phyloP scores from a whole-genome alignment of 2,329 filamentous ascomycete genomes.

The Fusarium kyushuense region DNA sequence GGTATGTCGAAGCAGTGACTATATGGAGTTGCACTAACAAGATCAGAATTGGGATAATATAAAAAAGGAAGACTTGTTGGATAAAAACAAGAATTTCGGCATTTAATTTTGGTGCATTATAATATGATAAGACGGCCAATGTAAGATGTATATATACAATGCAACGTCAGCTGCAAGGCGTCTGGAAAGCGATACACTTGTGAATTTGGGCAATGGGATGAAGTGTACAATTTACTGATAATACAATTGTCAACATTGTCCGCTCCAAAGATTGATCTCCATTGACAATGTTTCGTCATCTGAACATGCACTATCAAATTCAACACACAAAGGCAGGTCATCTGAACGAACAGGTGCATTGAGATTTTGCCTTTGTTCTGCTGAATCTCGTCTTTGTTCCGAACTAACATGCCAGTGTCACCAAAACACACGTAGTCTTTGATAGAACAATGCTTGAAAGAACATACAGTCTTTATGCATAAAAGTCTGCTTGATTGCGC shows the following conservation, averaged over 20 bases:
- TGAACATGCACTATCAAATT: background rate
- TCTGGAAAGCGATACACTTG: background rate
- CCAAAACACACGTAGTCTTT: background rate
- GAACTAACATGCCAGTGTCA: background rate
- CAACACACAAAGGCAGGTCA: too few relatives aligned
- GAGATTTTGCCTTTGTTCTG: background rate
- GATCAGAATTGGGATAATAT: background rate
- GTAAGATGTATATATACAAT: background rate
- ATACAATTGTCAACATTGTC: background rate
- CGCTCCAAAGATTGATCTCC: background rate
- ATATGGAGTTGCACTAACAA: rapidly evolving
- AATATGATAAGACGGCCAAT: background rate
- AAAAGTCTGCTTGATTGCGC: background rate
- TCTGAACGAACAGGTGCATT: background rate
- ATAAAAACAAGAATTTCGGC: background rate
- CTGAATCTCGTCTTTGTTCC: background rate
- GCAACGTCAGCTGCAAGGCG: background rate
- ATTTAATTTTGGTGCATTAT: background rate
- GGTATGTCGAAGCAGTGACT: background rate
- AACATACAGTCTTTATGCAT: background rate
- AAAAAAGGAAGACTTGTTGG: background rate
- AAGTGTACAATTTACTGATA: background rate
- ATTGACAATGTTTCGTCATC: background rate
- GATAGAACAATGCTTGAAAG: background rate
- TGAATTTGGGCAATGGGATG: background rate